Evolutionary conservation across 2,329 filamentous ascomycete genomes (phyloP), one percentile per base, ranked within the genome.

Genomic region (Orbilia brochopaga): DNA sequence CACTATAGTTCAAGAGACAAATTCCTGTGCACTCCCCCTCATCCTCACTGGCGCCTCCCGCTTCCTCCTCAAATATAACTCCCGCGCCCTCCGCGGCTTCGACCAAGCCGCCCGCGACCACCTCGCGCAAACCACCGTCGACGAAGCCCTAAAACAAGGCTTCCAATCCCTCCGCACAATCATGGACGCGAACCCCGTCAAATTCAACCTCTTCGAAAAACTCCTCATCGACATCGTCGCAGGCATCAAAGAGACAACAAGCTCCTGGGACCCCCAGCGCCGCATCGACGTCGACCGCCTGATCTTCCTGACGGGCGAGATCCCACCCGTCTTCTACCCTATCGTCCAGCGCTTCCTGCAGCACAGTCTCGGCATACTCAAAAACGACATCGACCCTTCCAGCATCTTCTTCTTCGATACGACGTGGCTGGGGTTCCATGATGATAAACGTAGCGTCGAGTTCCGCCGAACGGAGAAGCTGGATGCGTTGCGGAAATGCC

Each of bases 21-120:
- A 77, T 63, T 76, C 75, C 2, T 76, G 75, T 3, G 76, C 75
- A n/a, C 73, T 77, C 30, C 75, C 76, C 17, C 35, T 76, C 27
- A 73, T 74, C 1, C 75, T 77, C 53, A 74, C 75, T 5, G 74
- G 74, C 30, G 75, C 75, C n/a, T 74, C 76, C 23, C 74, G 76
- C 27, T 76, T 76, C 5, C 74, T 77, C n/a, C 63, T 76, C 35
- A 73, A 75, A 37, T 77, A 77, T 66, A 76, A 75, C 52, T 77
- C 75, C 32, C 74, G 75, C 32, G 70, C 69, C 46, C 70, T 77
- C 51, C 70, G 73, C 37, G 75, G 74, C n/a, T 65, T 76, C 19
- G 75, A 77, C 57, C 74, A 69, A 46, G 75, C 73, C 7, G 72
- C 76, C 8, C 67, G 73, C 3, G 75, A 76, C 32, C 74, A 76